These are phyloP conservation scores for Ophiognomonia clavigignenti-juglandacearum DNA, from an alignment of 2,329 filamentous ascomycete species.

Conservation along the genomic window DNA sequence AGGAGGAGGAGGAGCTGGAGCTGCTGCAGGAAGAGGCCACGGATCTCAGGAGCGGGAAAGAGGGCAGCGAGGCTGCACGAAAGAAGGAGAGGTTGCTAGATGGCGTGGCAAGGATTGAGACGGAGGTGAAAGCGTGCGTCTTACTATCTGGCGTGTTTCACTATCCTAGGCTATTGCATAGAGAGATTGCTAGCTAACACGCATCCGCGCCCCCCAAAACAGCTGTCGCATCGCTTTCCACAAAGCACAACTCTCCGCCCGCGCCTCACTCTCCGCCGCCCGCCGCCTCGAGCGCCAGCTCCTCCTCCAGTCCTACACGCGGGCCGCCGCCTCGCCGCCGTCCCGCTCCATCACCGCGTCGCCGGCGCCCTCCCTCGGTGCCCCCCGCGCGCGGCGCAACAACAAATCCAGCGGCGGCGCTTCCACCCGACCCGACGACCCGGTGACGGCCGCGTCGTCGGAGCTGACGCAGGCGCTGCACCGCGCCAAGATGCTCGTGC, in stretches of 20 bases:
- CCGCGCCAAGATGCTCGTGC: slow-evolving; percentile 81
- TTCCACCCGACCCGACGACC: no score
- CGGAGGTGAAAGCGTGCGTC: slow-evolving; percentile 65
- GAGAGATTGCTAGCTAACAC: no score
- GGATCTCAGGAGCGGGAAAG: slow-evolving; percentile 52
- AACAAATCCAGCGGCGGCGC: slow-evolving; percentile 48
- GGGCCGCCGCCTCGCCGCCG: slow-evolving; percentile 19
- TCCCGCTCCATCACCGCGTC: slow-evolving; percentile 31
- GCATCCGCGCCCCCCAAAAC: neutral
- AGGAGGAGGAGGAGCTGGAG: slow-evolving; percentile 80
- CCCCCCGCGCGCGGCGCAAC: slow-evolving; percentile 12
- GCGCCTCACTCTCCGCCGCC: slow-evolving; percentile 67
- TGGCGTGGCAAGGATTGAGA: slow-evolving; percentile 59
- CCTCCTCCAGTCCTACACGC: slow-evolving; percentile 59
- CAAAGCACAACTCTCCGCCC: slow-evolving; percentile 75
- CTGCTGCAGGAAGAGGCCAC: slow-evolving; percentile 72
- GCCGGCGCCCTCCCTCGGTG: slow-evolving; percentile 19
- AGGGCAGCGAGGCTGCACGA: slow-evolving; percentile 50
- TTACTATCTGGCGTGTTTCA: neutral
- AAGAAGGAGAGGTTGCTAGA: slow-evolving; percentile 64
- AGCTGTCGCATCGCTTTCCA: slow-evolving; percentile 66
- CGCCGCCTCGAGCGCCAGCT: slow-evolving; percentile 73
- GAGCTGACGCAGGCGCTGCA: slow-evolving; percentile 82
- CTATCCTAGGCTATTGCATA: neutral
- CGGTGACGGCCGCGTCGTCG: slow-evolving; percentile 69